Conservation (phyloP, 1,284 basidiomycete genomes). For the Boletus semigastroideus region DNA sequence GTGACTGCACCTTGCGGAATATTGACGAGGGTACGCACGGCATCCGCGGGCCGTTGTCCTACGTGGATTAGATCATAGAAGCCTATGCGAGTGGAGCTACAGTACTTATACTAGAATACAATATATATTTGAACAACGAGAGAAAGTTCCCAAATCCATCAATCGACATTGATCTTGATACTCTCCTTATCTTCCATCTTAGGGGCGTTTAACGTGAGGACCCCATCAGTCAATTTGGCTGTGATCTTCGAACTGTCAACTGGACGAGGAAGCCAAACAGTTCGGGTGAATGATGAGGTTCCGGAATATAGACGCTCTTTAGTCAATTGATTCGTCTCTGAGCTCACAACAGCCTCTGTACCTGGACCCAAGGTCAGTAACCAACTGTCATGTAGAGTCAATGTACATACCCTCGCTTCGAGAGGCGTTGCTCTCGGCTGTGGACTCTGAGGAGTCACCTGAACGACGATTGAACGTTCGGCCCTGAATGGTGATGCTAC, state of each 20-base stretch:
- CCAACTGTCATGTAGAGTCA: background rate
- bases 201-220: slow-evolving; percentile 61
- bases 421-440: slow-evolving; percentile 7
- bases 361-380: slow-evolving; percentile 10
- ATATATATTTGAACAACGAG: background rate
- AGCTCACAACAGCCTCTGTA: slow-evolving; percentile 28
- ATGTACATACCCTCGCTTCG: slow-evolving; percentile 17
- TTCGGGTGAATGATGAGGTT: slow-evolving; percentile 59
- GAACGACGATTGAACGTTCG: slow-evolving; percentile 40
- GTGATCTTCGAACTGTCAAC: slow-evolving; percentile 58
- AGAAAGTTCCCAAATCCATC: background rate
- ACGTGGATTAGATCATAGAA: too few relatives aligned
- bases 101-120: too few relatives aligned
- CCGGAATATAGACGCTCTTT: slow-evolving; percentile 58
- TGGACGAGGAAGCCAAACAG: slow-evolving; percentile 65
- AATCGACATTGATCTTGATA: slow-evolving; percentile 29
- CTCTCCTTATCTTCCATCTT: slow-evolving; percentile 57
- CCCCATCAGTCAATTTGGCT: slow-evolving; percentile 67
- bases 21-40: too few relatives aligned
- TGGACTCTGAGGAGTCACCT: slow-evolving; percentile 22
- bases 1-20: too few relatives aligned
- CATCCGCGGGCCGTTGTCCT: too few relatives aligned
- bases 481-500: slow-evolving; percentile 72
- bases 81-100: too few relatives aligned
- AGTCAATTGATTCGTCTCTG: slow-evolving; percentile 48